phyloP scores from a whole-genome alignment of 108 stramenopile species.

The Stephanodiscus minutulus region DNA sequence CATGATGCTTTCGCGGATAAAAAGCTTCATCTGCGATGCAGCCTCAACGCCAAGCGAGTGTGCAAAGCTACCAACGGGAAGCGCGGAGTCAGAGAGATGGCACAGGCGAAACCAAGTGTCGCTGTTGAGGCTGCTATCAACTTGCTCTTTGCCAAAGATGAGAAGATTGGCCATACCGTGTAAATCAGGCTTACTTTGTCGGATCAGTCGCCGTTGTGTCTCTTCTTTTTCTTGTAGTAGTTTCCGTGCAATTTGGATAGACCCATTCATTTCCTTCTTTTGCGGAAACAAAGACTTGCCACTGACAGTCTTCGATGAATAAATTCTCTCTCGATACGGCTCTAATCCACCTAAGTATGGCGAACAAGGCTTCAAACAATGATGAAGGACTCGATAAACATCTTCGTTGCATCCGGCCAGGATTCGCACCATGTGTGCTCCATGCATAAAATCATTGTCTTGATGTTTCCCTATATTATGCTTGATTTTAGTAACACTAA shows the following conservation, averaged over 20 bases:
- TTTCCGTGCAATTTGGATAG: not conserved
- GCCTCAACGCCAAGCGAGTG: slow-evolving; percentile 86
- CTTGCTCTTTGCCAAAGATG: slow-evolving; percentile 20
- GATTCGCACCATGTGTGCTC: slow-evolving; percentile 41
- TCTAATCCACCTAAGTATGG: slow-evolving; percentile 38
- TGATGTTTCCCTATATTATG: not conserved
- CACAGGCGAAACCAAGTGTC: slow-evolving; percentile 44
- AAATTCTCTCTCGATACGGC: slow-evolving; percentile 46
- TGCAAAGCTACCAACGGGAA: slow-evolving; percentile 86
- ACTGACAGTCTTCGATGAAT: slow-evolving; percentile 38
- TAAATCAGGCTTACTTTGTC: slow-evolving; percentile 15
- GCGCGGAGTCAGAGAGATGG: slow-evolving; percentile 69
- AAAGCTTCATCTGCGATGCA: slow-evolving; percentile 71
- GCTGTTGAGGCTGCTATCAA: slow-evolving; percentile 6
- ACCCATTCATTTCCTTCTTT: slow-evolving; percentile 1
- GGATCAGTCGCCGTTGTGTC: not conserved
- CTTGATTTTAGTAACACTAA: slow-evolving; percentile 37
- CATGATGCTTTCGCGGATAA: slow-evolving; percentile 23
- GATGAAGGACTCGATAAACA: slow-evolving; percentile 43
- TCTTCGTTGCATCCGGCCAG: slow-evolving; percentile 45
- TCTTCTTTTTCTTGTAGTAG: too few species aligned
- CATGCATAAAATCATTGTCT: not conserved
- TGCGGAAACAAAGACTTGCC: not conserved
- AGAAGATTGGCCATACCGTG: slow-evolving; percentile 19
- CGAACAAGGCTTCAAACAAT: slow-evolving; percentile 40